Evolutionary conservation across 257 asterid species (phyloP).

Genomic region (Eucommia ulmoides): DNA sequence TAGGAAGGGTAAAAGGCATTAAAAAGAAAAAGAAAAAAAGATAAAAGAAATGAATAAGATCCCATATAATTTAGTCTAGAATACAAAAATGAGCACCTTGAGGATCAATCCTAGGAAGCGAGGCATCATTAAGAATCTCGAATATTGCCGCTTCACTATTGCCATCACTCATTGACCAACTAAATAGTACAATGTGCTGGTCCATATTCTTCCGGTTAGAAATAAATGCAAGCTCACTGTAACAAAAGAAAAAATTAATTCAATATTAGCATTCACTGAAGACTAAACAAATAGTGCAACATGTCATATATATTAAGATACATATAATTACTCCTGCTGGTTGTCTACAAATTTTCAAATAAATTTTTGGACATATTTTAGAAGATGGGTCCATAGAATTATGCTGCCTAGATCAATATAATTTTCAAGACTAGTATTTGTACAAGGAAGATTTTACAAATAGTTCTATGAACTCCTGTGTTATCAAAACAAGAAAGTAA

Average conservation of each 20-base stretch:
- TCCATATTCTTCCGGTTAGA: conserved; percentile 60
- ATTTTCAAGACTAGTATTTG: no score
- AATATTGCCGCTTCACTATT: conserved; percentile 45
- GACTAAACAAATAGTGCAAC: conserved; percentile 5
- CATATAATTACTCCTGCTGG: neutral
- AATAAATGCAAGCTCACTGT: conserved; percentile 79
- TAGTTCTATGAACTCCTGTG: no score
- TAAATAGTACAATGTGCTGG: conserved; percentile 42
- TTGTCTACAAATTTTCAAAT: no score
- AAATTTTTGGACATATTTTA: no score
- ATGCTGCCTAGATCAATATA: no score
- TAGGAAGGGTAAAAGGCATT: conserved; percentile 1
- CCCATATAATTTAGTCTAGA: conserved; percentile 11
- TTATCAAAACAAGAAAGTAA: no score
- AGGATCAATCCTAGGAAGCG: conserved; percentile 45
- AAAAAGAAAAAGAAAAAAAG: conserved; percentile 2
- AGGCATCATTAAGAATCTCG: conserved; percentile 57
- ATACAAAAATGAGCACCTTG: conserved; percentile 55
- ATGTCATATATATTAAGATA: neutral
- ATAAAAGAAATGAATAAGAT: conserved; percentile 9
- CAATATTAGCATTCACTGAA: conserved; percentile 6
- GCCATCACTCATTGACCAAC: conserved; percentile 51
- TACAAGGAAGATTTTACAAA: no score
- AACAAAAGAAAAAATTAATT: conserved; percentile 13
- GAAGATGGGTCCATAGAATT: no score